These are phyloP conservation scores for Solanum boliviense DNA, from an alignment of 257 asterid species.

Conservation along the genomic window DNA sequence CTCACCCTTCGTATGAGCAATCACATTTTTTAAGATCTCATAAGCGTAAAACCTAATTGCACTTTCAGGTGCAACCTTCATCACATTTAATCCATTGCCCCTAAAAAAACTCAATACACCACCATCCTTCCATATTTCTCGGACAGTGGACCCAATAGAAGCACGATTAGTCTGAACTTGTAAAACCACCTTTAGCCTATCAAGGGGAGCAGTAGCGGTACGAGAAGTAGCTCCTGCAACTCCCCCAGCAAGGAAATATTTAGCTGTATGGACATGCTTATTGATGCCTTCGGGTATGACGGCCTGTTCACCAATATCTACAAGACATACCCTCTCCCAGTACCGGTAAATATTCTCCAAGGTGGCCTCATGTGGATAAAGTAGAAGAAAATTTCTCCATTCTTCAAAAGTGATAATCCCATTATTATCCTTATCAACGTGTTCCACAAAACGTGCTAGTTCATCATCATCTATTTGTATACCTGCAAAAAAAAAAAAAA, in stretches of 20 bases:
- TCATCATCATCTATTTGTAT: conserved; percentile 83
- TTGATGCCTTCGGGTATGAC: conserved; percentile 93
- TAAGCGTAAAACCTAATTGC: conserved; percentile 89
- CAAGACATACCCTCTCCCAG: conserved; percentile 90
- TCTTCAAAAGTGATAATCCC: conserved; percentile 96
- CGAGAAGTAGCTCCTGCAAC: conserved; percentile 99
- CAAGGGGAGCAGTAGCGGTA: conserved; percentile 92
- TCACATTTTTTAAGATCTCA: conserved; percentile 56
- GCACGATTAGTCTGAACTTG: conserved; percentile 86
- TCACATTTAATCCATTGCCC: conserved; percentile 84
- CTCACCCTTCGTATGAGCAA: conserved; percentile 39
- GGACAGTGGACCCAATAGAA: conserved; percentile 51
- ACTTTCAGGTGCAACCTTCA: conserved; percentile 98
- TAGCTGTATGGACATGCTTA: conserved; percentile 71
- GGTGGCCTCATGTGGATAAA: conserved; percentile 93
- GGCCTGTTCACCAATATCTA: conserved; percentile 94
- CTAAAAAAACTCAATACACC: conserved; percentile 63
- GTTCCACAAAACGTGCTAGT: conserved; percentile 95
- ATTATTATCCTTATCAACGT: conserved; percentile 85
- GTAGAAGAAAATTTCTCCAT: conserved; percentile 94
- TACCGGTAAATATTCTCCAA: conserved; percentile 80
- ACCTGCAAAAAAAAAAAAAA: conserved; percentile 73
- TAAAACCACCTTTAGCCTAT: conserved; percentile 74
- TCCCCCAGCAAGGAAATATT: conserved; percentile 88
- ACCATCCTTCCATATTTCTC: conserved; percentile 67